Evolutionary conservation across 2,329 filamentous ascomycete species (phyloP), one percentile per base, ranked within the genome.

Genomic region (Kalmusia sp.): DNA sequence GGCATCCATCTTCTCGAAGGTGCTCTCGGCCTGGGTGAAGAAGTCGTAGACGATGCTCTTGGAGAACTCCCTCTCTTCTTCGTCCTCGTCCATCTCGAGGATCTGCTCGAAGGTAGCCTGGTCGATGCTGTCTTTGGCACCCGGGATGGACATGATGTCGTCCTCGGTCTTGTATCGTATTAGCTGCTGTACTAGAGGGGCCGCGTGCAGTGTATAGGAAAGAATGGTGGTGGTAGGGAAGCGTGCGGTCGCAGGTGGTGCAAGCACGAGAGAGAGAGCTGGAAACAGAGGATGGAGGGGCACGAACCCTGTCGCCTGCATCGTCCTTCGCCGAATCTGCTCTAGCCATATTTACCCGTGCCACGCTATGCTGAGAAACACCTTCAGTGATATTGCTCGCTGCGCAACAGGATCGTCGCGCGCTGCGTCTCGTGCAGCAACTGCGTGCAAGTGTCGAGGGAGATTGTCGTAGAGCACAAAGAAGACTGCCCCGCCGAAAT

Each of bases 71-170:
- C 87, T 84, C 59, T 93, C 90, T 9, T 87, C 85, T 62, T 91
- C 89, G 60, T 91, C 90, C 60, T 98, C 95, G 74, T 99, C 95
- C 93, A 99, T 97, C 77, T 98, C 95, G 58, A 98, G 85, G 73
- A 99, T 98, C 80, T 98, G 95, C 67, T 88, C 87, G 68, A 99
- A 99, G 51, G 92, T 96, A 50, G 77, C 73, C 56, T 81, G 78
- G 74, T 98, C 93, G 76, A 99, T 87, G 71, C 83, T 82, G 61
- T 95, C 90, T 54, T 86, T 87, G 61, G 92, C 85, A 55, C 90
- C 85, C 54, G 82, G 80, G 67, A 86, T 71, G 28, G 60, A 62
- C 71, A 74, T 74, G 62, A 73, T 73, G 68, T 61, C 64, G 47
- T 53, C 70, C 55, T 58, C 61, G 61, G 39, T 65, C 67, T 72